Conservation (phyloP, 2,329 filamentous ascomycete species). For the Anisogramma anomala region DNA sequence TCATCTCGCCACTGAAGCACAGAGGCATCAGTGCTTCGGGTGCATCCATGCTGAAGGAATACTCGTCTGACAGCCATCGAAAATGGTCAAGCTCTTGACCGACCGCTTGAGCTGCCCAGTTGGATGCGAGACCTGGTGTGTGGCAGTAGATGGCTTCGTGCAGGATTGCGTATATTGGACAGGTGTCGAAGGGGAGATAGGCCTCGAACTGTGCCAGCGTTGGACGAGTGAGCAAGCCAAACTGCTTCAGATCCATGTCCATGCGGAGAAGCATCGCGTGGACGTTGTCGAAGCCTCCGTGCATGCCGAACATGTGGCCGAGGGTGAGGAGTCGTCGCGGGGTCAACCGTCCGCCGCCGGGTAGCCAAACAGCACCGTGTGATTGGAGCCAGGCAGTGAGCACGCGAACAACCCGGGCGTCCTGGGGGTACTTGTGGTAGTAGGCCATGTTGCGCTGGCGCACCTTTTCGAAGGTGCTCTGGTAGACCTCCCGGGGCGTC, state of each 20-base stretch:
- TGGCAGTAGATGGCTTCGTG: slow-evolving; percentile 85
- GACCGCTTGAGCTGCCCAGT: slow-evolving; percentile 64
- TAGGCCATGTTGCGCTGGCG: slow-evolving; percentile 64
- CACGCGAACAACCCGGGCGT: slow-evolving; percentile 54
- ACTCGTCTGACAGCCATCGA: slow-evolving; percentile 36
- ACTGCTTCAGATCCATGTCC: slow-evolving; percentile 60
- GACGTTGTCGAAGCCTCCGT: slow-evolving; percentile 65
- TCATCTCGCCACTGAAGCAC: slow-evolving; percentile 86
- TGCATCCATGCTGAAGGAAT: slow-evolving; percentile 25
- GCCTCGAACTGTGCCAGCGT: slow-evolving; percentile 59
- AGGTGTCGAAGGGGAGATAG: slow-evolving; percentile 58
- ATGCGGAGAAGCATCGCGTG: slow-evolving; percentile 63
- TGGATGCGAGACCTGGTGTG: slow-evolving; percentile 47
- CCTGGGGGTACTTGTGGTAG: slow-evolving; percentile 76
- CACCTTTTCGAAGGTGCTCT: slow-evolving; percentile 57
- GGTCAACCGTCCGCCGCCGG: slow-evolving; percentile 62
- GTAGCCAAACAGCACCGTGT: slow-evolving; percentile 47
- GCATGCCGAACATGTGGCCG: slow-evolving; percentile 66
- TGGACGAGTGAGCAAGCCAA: slow-evolving; percentile 62
- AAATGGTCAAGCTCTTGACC: slow-evolving; percentile 37
- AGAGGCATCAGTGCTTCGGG: slow-evolving; percentile 38
- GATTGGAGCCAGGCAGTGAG: slow-evolving; percentile 54
- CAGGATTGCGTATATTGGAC: slow-evolving; percentile 72
- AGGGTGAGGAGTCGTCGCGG: slow-evolving; percentile 64
- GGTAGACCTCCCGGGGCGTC: slow-evolving; percentile 63